phyloP scores from a whole-genome alignment of 345 rosid species.

The Eucalyptus microcorys region DNA sequence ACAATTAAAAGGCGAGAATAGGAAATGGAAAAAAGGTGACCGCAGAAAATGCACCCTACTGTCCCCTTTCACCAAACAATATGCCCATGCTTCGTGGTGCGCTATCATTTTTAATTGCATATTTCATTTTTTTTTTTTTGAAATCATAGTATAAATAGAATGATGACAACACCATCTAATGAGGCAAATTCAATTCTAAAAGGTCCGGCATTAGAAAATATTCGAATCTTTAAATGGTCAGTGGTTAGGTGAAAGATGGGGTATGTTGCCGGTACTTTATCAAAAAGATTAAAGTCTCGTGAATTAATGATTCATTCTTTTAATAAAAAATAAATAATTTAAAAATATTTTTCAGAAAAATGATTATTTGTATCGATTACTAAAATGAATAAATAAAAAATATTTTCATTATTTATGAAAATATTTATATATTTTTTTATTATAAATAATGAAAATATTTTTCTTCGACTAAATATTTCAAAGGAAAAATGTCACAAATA shows the following conservation, averaged over 20 bases:
- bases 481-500: too few relatives aligned
- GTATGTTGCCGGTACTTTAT: not conserved
- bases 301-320: not conserved
- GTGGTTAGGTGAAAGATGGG: not conserved
- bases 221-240: not conserved
- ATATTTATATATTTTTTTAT: not conserved
- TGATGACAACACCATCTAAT: not conserved
- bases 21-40: not conserved
- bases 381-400: not conserved
- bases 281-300: not conserved
- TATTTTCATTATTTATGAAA: fast-evolving
- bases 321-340: not conserved
- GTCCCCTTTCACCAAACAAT: not conserved
- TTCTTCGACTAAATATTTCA: not conserved
- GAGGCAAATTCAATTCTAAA: not conserved
- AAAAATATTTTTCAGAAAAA: not conserved
- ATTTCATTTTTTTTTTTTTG: not conserved
- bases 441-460: not conserved
- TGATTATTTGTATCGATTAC: not conserved
- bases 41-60: not conserved
- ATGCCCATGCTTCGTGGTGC: not conserved
- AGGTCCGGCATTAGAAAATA: not conserved
- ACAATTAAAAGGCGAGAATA: not conserved
- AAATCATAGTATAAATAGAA: not conserved
- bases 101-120: not conserved